Conservation (phyloP, 2,329 filamentous ascomycete species). For the Ascochyta pisi region DNA sequence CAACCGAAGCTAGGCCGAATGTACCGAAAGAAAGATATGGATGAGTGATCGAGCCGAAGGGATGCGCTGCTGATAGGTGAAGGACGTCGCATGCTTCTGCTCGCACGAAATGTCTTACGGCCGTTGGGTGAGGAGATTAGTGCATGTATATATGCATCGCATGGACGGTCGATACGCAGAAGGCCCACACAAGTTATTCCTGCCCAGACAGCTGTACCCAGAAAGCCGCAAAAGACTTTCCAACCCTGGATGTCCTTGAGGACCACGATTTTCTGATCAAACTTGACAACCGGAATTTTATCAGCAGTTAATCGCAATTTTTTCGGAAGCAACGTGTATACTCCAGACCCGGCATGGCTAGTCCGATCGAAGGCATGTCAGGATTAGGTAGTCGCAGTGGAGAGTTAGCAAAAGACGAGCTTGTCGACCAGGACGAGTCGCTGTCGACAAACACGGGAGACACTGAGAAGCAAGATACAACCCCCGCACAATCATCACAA, state of each 20-base stretch:
- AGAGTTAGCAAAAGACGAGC: background rate
- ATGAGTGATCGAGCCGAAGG: slow-evolving; percentile 13
- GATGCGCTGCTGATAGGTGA: background rate
- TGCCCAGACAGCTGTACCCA: background rate
- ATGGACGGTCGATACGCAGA: background rate
- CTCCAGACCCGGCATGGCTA: background rate
- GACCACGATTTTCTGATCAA: background rate
- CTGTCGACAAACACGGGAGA: slow-evolving; percentile 6
- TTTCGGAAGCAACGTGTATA: background rate
- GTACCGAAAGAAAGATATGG: background rate
- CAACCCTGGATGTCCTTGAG: background rate
- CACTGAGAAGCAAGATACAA: background rate
- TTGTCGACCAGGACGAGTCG: background rate
- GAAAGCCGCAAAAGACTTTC: background rate
- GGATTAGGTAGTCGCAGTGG: background rate
- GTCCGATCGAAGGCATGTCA: background rate
- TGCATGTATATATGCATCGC: too few relatives aligned
- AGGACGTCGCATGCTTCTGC: background rate
- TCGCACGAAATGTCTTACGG: background rate
- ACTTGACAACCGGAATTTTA: background rate
- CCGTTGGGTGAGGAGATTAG: background rate
- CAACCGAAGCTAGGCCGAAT: background rate
- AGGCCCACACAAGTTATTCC: background rate
- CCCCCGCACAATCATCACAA: background rate
- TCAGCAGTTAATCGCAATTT: background rate